Evolutionary conservation across 148 eudicot species (phyloP).

Genomic region (Fallopia convolvulus): DNA sequence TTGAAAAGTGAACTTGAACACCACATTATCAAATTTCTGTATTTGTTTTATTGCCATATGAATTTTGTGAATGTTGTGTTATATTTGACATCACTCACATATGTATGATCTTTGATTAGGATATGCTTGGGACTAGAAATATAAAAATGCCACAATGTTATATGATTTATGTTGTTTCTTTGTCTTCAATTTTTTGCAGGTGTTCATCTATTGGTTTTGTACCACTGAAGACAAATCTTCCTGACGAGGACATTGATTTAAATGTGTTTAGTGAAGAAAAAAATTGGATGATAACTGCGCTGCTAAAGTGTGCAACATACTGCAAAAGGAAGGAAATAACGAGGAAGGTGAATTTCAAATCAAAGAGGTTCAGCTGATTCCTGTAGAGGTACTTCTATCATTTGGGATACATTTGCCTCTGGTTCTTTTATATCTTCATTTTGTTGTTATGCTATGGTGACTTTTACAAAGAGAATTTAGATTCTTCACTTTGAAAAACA

Average conservation of each 20-base stretch:
- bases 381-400: too few relatives aligned
- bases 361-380: too few relatives aligned
- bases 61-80: background rate
- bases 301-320: too few relatives aligned
- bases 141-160: background rate
- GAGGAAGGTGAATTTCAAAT: too few relatives aligned
- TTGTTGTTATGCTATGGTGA: too few relatives aligned
- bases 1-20: background rate
- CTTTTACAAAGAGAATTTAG: too few relatives aligned
- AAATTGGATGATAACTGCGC: conserved; percentile 67
- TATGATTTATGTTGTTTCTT: background rate
- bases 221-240: conserved; percentile 86
- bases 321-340: too few relatives aligned
- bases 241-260: conserved; percentile 93
- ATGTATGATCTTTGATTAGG: background rate
- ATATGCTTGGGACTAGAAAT: background rate
- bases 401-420: too few relatives aligned
- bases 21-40: background rate
- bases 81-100: background rate
- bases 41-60: background rate
- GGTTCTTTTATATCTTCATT: too few relatives aligned
- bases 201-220: conserved; percentile 90
- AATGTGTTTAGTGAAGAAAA: conserved; percentile 56
- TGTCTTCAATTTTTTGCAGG: conserved; percentile 32
- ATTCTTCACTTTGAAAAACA: too few relatives aligned